Base-by-base conservation (phyloP, 345 rosid species). In the Raphanus raphanistrum region DNA sequence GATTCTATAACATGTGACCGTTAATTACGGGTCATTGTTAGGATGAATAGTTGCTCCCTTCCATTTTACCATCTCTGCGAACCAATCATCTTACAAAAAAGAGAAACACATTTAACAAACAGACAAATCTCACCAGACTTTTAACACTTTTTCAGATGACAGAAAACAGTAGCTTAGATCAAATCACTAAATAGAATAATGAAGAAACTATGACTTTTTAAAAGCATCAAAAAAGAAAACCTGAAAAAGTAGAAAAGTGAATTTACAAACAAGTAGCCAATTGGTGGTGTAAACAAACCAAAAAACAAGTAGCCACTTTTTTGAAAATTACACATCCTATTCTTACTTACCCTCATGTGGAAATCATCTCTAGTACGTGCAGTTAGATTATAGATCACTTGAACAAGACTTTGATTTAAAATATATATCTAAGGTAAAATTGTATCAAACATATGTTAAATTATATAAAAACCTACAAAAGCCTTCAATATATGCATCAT, bases 1-100 rank as follows among this genome's bases (percentile, higher is more conserved):
- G 72, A 76, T 69, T 25, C 6, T 3, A 70, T 63, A 36, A 17
- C 67, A 78, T 41, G 74, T 21, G 66, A 77, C 76, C 67, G 66
- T 77, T 71, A 41, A 65, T 77, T 77, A 71, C 72, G 81, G 72
- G 72, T 76, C 5, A 64, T 55, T 17, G 61, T 64, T 63, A 29
- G 36, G 70, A 69, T 48, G 8, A 31, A 17, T 69, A 15, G 70
- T 76, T 70, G 75, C 63, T 54, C 70, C 52, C 52, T 54, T 68
- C 16, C 31, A 50, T n/a, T 26, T 66, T 76, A 48, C 62, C 61
- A 33, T 21, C 63, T 61, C 26, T 70, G 75, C 45, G 64, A 70
- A 57, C 70, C 38, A 35, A 35, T 35, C 38, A 35, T 35, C 38
- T 35, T 35, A 35, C 38, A 35, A 45, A 57, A 57, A 64, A 64